Evolutionary conservation across 2,329 filamentous ascomycete genomes (phyloP).

Genomic region (Dactylellina leptospora): DNA sequence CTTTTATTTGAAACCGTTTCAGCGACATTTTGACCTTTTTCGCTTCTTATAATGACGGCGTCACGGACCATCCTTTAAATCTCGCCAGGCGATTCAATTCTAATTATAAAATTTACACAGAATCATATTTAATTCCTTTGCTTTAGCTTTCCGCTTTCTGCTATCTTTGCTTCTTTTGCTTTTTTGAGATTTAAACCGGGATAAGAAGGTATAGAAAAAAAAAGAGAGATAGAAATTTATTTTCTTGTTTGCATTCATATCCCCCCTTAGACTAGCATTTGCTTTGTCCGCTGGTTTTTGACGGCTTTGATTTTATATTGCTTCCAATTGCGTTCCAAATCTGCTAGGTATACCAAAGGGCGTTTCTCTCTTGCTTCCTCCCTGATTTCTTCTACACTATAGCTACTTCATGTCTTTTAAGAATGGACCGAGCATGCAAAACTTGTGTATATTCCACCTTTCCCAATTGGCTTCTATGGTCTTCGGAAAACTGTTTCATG

Average conservation of each 20-base stretch:
- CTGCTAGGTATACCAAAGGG: slow-evolving; percentile 46
- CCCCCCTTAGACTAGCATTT: slow-evolving; percentile 45
- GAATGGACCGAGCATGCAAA: slow-evolving; percentile 42
- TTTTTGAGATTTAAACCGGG: too few relatives aligned
- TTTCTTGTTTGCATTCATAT: slow-evolving; percentile 3
- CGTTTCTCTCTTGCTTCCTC: slow-evolving; percentile 23
- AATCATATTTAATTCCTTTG: not conserved
- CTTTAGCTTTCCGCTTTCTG: not conserved
- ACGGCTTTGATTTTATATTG: not conserved
- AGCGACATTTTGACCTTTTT: slow-evolving; percentile 20
- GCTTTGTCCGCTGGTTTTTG: slow-evolving; percentile 8
- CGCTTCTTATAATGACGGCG: slow-evolving; percentile 29
- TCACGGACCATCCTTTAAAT: slow-evolving; percentile 32
- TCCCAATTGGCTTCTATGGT: slow-evolving; percentile 3
- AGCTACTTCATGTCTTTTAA: slow-evolving; percentile 17
- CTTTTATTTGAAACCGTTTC: slow-evolving; percentile 6
- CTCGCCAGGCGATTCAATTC: slow-evolving; percentile 23
- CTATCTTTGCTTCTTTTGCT: too few relatives aligned
- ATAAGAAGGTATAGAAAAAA: slow-evolving; percentile 53
- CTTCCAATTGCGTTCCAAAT: not conserved
- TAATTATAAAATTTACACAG: not conserved
- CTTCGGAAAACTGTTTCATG: not conserved
- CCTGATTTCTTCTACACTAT: not conserved
- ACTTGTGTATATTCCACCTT: slow-evolving; percentile 13
- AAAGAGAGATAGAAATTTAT: slow-evolving; percentile 47